These are phyloP conservation scores for Auricularia sp. DNA, from an alignment of 768 basidiomycete genomes.

Conservation along the genomic window DNA sequence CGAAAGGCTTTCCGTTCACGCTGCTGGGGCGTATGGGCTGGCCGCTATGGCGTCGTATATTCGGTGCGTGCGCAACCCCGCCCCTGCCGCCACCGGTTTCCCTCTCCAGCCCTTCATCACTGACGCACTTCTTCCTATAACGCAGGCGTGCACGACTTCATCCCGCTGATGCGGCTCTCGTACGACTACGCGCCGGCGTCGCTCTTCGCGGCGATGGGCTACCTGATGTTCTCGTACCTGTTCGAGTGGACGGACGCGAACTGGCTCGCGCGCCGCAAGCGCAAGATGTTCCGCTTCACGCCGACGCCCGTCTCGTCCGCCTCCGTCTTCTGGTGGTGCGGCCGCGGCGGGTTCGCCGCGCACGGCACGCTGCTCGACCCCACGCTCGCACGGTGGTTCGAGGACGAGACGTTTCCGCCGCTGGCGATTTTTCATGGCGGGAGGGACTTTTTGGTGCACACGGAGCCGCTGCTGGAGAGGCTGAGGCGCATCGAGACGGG, in stretches of 20 bases:
- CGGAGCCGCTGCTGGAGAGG: slow-evolving; percentile 35
- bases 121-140: background rate
- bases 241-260: slow-evolving; percentile 40
- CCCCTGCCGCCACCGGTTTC: background rate
- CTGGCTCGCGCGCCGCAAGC: slow-evolving; percentile 36
- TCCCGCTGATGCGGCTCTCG: slow-evolving; percentile 37
- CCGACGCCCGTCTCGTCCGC: slow-evolving; percentile 32
- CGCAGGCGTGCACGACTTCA: slow-evolving; percentile 35
- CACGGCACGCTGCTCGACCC: slow-evolving; percentile 28
- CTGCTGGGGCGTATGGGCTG: slow-evolving; percentile 34
- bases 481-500: slow-evolving; percentile 30
- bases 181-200: slow-evolving; percentile 34
- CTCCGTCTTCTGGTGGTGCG: slow-evolving; percentile 28
- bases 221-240: slow-evolving; percentile 39
- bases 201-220: slow-evolving; percentile 32
- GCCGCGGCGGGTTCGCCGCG: slow-evolving; percentile 33
- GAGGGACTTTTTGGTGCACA: slow-evolving; percentile 32
- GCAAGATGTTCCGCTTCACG: slow-evolving; percentile 42
- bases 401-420: slow-evolving; percentile 34
- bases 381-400: slow-evolving; percentile 25
- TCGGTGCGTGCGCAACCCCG: slow-evolving; percentile 18
- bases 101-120: background rate
- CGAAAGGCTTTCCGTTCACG: slow-evolving; percentile 37
- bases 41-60: slow-evolving; percentile 34
- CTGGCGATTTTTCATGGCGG: slow-evolving; percentile 33